These are phyloP conservation scores for Apophysomyces elegans DNA, from an alignment of 371 early-diverging fungal genomes.

Conservation along the genomic window DNA sequence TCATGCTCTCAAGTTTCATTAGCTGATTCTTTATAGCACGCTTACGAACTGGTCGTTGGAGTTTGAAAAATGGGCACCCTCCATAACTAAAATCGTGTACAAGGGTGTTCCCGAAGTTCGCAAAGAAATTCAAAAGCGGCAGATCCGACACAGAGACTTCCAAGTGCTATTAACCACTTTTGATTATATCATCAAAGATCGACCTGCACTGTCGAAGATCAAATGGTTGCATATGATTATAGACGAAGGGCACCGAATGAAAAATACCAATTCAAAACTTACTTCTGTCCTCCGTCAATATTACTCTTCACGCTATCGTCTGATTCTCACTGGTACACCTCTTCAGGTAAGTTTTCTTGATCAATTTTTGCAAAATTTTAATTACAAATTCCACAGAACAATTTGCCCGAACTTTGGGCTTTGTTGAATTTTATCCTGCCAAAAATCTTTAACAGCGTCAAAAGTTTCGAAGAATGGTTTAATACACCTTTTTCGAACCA, in stretches of 20 bases:
- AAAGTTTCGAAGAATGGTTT: conserved; percentile 99
- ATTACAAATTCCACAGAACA: conserved; percentile 69
- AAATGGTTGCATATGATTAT: conserved; percentile 97
- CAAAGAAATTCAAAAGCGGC: conserved; percentile 70
- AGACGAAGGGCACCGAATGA: conserved; percentile 99
- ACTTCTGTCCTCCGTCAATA: conserved; percentile 81
- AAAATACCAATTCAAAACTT: conserved; percentile 92
- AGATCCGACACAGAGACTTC: conserved; percentile 81
- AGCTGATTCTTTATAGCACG: conserved; percentile 51
- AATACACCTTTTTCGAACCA: conserved; percentile 91
- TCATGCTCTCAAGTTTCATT: conserved; percentile 18
- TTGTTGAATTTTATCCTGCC: conserved; percentile 98
- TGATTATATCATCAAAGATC: conserved; percentile 97
- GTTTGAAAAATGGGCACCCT: conserved; percentile 98
- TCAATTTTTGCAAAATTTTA: neutral
- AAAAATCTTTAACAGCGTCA: conserved; percentile 93
- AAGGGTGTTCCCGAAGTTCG: conserved; percentile 86
- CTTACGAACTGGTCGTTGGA: conserved; percentile 98
- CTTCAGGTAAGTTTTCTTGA: conserved; percentile 70
- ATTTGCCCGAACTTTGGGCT: conserved; percentile 98
- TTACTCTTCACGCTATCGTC: conserved; percentile 89
- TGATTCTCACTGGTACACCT: conserved; percentile 99
- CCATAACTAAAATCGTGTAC: conserved; percentile 88
- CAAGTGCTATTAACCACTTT: conserved; percentile 98
- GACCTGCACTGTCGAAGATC: conserved; percentile 80